A percentile compares a stretch with the other conserved stretches of the same genome.
phyloP scores from a whole-genome alignment of 192 early-diverging fungal species.

The Coemansia sp. region DNA sequence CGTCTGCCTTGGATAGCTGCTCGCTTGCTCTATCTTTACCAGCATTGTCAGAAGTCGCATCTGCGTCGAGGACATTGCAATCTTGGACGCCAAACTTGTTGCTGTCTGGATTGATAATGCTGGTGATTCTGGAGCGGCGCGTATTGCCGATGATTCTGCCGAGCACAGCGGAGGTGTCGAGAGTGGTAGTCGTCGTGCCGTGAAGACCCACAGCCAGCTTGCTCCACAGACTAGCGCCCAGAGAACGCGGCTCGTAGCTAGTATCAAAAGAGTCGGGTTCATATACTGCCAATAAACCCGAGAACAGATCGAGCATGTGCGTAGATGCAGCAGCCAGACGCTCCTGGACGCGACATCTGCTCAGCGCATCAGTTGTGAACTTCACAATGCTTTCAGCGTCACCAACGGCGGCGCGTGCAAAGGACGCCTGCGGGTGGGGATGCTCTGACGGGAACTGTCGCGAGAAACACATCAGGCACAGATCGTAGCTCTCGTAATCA shows the following conservation, averaged over 20 bases:
- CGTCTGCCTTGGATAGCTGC: neutral
- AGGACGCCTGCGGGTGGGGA: conserved; percentile 74
- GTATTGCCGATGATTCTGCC: conserved; percentile 13
- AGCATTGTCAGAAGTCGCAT: neutral
- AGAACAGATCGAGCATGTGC: conserved; percentile 15
- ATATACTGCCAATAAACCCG: conserved; percentile 19
- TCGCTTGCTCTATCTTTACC: neutral
- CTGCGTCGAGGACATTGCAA: neutral
- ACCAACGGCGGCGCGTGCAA: conserved; percentile 60
- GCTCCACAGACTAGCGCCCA: conserved; percentile 20
- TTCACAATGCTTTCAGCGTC: conserved; percentile 38
- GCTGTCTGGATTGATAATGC: conserved; percentile 3
- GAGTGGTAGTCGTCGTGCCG: conserved; percentile 36
- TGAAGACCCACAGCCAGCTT: conserved; percentile 45
- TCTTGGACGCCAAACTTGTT: neutral
- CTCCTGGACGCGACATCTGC: conserved; percentile 11
- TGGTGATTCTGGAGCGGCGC: conserved; percentile 14
- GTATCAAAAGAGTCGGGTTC: conserved; percentile 41
- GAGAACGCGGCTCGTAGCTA: conserved; percentile 9
- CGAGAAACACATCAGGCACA: conserved; percentile 72
- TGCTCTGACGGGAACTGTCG: conserved; percentile 69
- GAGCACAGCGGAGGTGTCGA: conserved; percentile 15
- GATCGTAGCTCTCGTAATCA: conserved; percentile 69
- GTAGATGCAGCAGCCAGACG: neutral
- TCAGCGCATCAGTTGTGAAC: conserved; percentile 27